A percentile compares a stretch with the other conserved stretches of the same genome.
Conservation (phyloP, 2,329 filamentous ascomycete genomes). For the Fusarium sp. region DNA sequence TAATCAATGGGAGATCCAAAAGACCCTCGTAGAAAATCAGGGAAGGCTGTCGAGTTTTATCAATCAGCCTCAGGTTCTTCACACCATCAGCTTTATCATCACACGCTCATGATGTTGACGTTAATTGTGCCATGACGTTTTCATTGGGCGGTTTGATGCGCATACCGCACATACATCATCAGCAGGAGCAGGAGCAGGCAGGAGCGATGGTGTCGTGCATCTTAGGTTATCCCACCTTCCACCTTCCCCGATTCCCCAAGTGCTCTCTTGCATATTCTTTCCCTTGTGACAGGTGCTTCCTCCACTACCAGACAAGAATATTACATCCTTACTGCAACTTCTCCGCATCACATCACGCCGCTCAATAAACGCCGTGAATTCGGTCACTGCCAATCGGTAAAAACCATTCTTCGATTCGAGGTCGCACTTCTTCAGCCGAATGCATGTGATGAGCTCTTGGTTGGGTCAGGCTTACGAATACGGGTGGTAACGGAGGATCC, state of each 20-base stretch:
- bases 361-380: constrained; percentile 34
- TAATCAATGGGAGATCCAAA: constrained; percentile 3
- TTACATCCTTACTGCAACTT: constrained; percentile 17
- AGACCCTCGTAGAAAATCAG: background rate
- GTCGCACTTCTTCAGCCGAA: constrained; percentile 8
- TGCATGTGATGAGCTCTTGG: constrained; percentile 29
- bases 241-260: constrained; percentile 17
- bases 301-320: constrained; percentile 13
- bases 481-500: constrained; percentile 22
- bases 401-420: constrained; percentile 13
- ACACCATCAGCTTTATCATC: constrained; percentile 34
- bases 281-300: constrained; percentile 41
- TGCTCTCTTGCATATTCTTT: constrained; percentile 36
- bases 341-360: constrained; percentile 34
- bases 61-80: constrained; percentile 39
- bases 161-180: constrained; percentile 36
- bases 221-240: constrained; percentile 29
- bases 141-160: constrained; percentile 26
- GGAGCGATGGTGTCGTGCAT: constrained; percentile 36
- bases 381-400: constrained; percentile 24
- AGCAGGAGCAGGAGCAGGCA: constrained; percentile 24
- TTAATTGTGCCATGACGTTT: constrained; percentile 3
- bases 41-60: constrained; percentile 33
- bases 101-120: constrained; percentile 28
- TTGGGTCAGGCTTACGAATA: constrained; percentile 30